A percentile compares a stretch with the other conserved stretches of the same genome.
Conservation (phyloP, 2,329 filamentous ascomycete species). For the Diaporthe caulivora region DNA sequence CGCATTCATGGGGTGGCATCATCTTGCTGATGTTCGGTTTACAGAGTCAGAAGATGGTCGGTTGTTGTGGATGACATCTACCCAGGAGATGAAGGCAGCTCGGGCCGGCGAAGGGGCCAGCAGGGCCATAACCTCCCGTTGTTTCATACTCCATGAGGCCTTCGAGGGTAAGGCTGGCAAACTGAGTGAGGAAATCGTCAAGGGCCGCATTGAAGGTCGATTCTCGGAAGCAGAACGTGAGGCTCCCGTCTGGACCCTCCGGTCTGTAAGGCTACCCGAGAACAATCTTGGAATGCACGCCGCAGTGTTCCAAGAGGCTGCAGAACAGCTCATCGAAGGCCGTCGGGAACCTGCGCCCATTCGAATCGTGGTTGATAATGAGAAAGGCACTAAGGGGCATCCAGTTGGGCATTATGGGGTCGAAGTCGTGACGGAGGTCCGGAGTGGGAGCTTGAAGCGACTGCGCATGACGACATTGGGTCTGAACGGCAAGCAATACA, state of each 20-base stretch:
- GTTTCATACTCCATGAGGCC: slow-evolving; percentile 78
- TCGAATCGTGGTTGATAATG: slow-evolving; percentile 79
- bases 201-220: slow-evolving; percentile 86
- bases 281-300: slow-evolving; percentile 70
- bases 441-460: slow-evolving; percentile 64
- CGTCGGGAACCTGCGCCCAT: slow-evolving; percentile 77
- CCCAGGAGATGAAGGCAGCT: slow-evolving; percentile 69
- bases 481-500: slow-evolving; percentile 76
- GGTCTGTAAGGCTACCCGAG: slow-evolving; percentile 75
- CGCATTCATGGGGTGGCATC: slow-evolving; percentile 79
- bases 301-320: slow-evolving; percentile 79
- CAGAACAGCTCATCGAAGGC: slow-evolving; percentile 71
- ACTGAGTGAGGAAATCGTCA: slow-evolving; percentile 86
- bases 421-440: slow-evolving; percentile 76
- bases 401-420: slow-evolving; percentile 77
- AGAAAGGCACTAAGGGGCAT: slow-evolving; percentile 74
- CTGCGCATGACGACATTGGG: slow-evolving; percentile 68
- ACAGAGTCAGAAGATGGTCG: slow-evolving; percentile 76
- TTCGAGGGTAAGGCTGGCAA: slow-evolving; percentile 84
- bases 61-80: slow-evolving; percentile 76
- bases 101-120: slow-evolving; percentile 61
- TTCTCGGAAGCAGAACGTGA: slow-evolving; percentile 89
- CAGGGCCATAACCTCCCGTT: slow-evolving; percentile 70
- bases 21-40: slow-evolving; percentile 77
- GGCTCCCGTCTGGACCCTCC: slow-evolving; percentile 82